These are phyloP conservation scores for Mallotus nudiflorus DNA, from an alignment of 345 rosid species.

Conservation along the genomic window DNA sequence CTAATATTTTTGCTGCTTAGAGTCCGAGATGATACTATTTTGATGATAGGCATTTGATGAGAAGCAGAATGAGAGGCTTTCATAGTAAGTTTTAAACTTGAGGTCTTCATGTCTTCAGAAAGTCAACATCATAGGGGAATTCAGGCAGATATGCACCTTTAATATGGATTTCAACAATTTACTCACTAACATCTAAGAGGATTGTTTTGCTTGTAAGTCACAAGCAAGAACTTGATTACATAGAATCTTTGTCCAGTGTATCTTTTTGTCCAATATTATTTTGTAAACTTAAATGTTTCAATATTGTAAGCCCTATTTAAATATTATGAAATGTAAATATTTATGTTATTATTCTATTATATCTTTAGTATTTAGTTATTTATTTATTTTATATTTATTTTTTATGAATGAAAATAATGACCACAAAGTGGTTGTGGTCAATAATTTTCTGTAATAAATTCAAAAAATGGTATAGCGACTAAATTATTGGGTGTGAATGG, in stretches of 20 bases:
- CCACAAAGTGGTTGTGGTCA: too few relatives aligned
- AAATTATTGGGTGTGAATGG: too few relatives aligned
- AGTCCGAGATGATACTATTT: conserved; percentile 25
- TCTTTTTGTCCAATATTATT: too few relatives aligned
- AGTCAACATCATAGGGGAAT: conserved; percentile 82
- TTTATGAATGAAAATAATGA: too few relatives aligned
- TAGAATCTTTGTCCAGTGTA: conserved; percentile 32
- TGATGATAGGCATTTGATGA: conserved; percentile 79
- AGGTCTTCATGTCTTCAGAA: conserved; percentile 61
- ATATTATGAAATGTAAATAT: too few relatives aligned
- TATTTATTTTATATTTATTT: too few relatives aligned
- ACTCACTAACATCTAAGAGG: conserved; percentile 66
- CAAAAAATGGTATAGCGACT: too few relatives aligned
- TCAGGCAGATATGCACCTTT: conserved; percentile 57
- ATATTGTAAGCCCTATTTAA: too few relatives aligned
- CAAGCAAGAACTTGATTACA: conserved; percentile 40
- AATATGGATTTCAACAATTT: conserved; percentile 69
- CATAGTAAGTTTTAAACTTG: conserved; percentile 67
- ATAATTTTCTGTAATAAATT: too few relatives aligned
- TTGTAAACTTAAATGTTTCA: too few relatives aligned
- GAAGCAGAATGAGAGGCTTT: conserved; percentile 80
- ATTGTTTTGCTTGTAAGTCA: conserved; percentile 63
- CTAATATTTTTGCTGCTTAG: conserved; percentile 14
- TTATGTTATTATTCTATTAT: too few relatives aligned
- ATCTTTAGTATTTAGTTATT: too few relatives aligned